Percentiles rank a stretch among this genome's conserved stretches.
These are phyloP conservation scores for Cryptosporidium meleagridis DNA, from an alignment of 169 alveolate species.

Conservation along the genomic window DNA sequence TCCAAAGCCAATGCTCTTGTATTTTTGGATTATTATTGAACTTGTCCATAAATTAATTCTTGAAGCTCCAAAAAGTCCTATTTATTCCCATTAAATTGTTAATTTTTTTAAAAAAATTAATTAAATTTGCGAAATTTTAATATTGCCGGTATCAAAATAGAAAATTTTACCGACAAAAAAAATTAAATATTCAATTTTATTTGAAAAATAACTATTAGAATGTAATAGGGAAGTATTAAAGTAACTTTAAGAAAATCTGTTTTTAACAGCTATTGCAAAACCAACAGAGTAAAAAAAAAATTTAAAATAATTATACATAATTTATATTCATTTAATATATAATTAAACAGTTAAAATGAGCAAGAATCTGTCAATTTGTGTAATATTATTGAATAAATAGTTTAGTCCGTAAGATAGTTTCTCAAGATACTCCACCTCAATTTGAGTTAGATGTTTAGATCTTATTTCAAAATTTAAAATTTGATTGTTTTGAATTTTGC, in stretches of 20 bases:
- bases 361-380: conserved; percentile 29
- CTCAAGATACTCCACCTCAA: conserved; percentile 44
- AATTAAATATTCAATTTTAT: background rate
- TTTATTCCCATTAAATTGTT: conserved; percentile 1
- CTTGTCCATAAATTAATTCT: background rate
- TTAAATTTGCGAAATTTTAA: background rate
- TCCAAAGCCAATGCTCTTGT: conserved; percentile 73
- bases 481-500: conserved; percentile 38
- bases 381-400: conserved; percentile 26
- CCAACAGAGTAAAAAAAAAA: background rate
- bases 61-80: background rate
- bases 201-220: background rate
- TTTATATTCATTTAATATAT: background rate
- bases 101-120: background rate
- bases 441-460: conserved; percentile 56
- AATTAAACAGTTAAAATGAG: conserved; percentile 31
- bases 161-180: background rate
- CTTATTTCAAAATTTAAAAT: conserved; percentile 60
- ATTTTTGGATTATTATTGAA: conserved; percentile 42
- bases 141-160: conserved; percentile 12
- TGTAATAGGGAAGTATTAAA: too few species aligned
- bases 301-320: too few species aligned
- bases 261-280: too few species aligned
- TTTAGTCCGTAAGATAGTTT: conserved; percentile 17
- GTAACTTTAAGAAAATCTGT: too few species aligned